phyloP scores from a whole-genome alignment of 176 grass and related monocot species.

The Metroxylon sagu region DNA sequence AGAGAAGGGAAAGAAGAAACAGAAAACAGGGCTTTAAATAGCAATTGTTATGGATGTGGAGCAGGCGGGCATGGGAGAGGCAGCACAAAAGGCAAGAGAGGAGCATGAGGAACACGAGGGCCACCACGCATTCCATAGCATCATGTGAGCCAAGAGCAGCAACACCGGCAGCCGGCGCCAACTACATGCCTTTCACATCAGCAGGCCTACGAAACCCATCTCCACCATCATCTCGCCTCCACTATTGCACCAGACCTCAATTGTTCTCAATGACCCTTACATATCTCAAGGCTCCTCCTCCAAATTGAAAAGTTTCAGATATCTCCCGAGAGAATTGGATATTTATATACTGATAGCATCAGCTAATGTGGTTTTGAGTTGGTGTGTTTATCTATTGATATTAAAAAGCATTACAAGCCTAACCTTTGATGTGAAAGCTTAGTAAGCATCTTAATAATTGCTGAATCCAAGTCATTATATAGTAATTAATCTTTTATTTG shows the following conservation, averaged over 20 bases:
- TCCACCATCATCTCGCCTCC: slow-evolving; percentile 35
- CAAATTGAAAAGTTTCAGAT: slow-evolving; percentile 74
- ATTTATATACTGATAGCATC: no score
- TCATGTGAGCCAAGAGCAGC: slow-evolving; percentile 36
- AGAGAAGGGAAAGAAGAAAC: background rate
- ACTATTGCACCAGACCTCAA: slow-evolving; percentile 27
- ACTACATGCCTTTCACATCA: slow-evolving; percentile 36
- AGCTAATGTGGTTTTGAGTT: no score
- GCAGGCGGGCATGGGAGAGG: slow-evolving; percentile 59
- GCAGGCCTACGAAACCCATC: slow-evolving; percentile 27
- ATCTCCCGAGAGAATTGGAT: no score
- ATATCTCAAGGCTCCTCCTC: slow-evolving; percentile 33
- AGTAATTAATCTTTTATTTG: no score
- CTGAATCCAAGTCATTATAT: background rate
- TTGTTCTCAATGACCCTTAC: slow-evolving; percentile 35
- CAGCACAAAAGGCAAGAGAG: slow-evolving; percentile 34
- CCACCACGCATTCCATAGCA: slow-evolving; percentile 15
- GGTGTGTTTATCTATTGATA: no score
- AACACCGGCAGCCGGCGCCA: slow-evolving; percentile 3
- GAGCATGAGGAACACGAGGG: slow-evolving; percentile 32
- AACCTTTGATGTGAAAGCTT: no score
- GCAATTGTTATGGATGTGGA: background rate
- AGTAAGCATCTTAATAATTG: no score
- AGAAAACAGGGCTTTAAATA: background rate
- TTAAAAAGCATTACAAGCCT: no score